Evolutionary conservation across 257 asterid species (phyloP).

Genomic region (Parsonsia alboflavescens): DNA sequence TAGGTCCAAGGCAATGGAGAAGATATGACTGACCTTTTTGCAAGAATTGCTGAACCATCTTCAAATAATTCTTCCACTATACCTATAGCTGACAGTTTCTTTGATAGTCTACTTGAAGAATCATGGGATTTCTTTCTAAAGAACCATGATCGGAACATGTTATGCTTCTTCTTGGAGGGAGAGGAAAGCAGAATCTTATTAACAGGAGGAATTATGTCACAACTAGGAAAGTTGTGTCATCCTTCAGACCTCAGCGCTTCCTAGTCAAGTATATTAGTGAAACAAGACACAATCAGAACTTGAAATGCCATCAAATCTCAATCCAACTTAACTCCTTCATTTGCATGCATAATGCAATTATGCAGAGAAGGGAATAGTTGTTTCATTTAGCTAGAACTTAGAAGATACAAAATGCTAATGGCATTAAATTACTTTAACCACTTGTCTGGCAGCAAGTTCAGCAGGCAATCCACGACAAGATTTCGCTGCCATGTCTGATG

Average conservation of each 20-base stretch:
- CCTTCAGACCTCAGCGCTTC: constrained; percentile 81
- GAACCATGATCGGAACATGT: constrained; percentile 45
- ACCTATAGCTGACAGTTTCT: constrained; percentile 54
- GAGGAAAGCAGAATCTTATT: constrained; percentile 28
- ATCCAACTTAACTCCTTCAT: not conserved
- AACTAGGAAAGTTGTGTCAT: constrained; percentile 81
- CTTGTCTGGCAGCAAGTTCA: constrained; percentile 70
- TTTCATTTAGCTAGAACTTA: not conserved
- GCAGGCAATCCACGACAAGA: constrained; percentile 76
- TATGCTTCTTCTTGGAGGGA: constrained; percentile 42
- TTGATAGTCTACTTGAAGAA: constrained; percentile 31
- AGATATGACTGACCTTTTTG: constrained; percentile 41
- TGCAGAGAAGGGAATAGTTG: not conserved
- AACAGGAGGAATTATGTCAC: constrained; percentile 63
- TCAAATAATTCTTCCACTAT: constrained; percentile 74
- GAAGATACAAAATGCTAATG: not conserved
- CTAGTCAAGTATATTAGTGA: constrained; percentile 29
- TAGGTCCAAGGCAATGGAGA: not conserved
- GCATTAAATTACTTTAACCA: constrained; percentile 53
- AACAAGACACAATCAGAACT: constrained; percentile 4
- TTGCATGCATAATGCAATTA: not conserved
- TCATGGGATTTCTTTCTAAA: constrained; percentile 29
- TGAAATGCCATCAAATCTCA: not conserved
- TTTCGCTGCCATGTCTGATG: constrained; percentile 70
- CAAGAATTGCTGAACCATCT: constrained; percentile 83